Evolutionary conservation across 306 rosid genomes (phyloP).

Genomic region (Rubus parviflorus): DNA sequence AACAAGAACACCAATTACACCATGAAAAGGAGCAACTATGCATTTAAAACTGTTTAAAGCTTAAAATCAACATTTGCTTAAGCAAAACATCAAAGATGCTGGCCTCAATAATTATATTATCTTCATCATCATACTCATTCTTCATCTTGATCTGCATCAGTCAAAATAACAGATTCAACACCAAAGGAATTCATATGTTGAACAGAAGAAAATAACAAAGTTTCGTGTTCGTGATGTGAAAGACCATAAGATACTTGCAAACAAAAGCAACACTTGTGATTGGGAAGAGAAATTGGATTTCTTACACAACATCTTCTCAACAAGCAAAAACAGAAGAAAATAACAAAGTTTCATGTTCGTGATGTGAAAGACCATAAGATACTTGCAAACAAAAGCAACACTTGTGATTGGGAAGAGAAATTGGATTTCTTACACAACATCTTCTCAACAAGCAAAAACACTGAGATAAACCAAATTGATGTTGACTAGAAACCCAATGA

Average conservation of each 20-base stretch:
- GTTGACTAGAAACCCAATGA: not conserved
- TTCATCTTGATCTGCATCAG: conserved; percentile 39
- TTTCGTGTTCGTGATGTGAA: not conserved
- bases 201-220: not conserved
- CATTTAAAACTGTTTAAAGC: conserved; percentile 12
- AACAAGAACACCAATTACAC: conserved; percentile 15
- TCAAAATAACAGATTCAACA: not conserved
- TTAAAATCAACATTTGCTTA: conserved; percentile 12
- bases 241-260: not conserved
- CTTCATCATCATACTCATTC: conserved; percentile 34
- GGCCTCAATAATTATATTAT: conserved; percentile 21
- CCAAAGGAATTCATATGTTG: not conserved
- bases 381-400: not conserved
- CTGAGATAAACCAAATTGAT: not conserved
- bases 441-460: not conserved
- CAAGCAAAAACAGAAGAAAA: not conserved
- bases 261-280: not conserved
- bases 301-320: not conserved
- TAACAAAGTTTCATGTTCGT: not conserved
- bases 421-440: not conserved
- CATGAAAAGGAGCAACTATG: conserved; percentile 4
- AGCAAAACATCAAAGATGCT: conserved; percentile 29
- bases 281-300: not conserved
- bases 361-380: not conserved
- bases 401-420: not conserved